Evolutionary conservation across 768 basidiomycete species (phyloP), one percentile per base, ranked within the genome.

Genomic region (Amanita inopinata): DNA sequence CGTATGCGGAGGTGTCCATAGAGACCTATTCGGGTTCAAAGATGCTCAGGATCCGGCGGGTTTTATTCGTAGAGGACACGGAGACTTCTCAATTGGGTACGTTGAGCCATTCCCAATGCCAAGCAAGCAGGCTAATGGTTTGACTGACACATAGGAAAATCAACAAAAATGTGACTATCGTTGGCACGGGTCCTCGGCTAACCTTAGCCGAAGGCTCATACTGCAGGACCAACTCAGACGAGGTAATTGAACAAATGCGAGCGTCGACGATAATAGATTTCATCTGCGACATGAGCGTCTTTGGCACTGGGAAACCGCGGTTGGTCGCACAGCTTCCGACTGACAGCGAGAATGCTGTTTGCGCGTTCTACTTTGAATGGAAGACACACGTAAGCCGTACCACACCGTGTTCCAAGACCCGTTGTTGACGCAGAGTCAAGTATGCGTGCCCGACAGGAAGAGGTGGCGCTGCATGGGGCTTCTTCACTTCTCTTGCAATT

Each of bases 351-450:
- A 73, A 80, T 6, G 55, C 54, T 19, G 76, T 76, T n/a, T 93
- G 90, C 57, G 73, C 78, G 9, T 91, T 80, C 56, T 74, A 83
- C 45, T 61, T 93, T 28, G 87, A 92, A 63, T 93, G 90, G 90
- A 67, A 71, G 43, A 90, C 84, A 3, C 78, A 77, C 51, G 88
- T 90, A 50, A 53, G 74, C 58, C 4, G 17, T 19, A 33, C 6
- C 33, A 19, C 30, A 22, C 25, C 38, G 14, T 38, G 43, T 36
- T 37, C 28, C 19, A 4, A 14, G 35, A 30, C 37, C n/a, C n/a
- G n/a, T n/a, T n/a, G n/a, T n/a, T n/a, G n/a, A n/a, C n/a, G n/a
- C n/a, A n/a, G n/a, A n/a, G n/a, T n/a, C n/a, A n/a, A 86, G 82
- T 69, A 70, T 53, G 88, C 88, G 5, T 91, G 88, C 54, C 75